A percentile compares a stretch with the other conserved stretches of the same genome.
Evolutionary conservation across 441 rosid genomes (phyloP).

Genomic region (Erodium trifolium): DNA sequence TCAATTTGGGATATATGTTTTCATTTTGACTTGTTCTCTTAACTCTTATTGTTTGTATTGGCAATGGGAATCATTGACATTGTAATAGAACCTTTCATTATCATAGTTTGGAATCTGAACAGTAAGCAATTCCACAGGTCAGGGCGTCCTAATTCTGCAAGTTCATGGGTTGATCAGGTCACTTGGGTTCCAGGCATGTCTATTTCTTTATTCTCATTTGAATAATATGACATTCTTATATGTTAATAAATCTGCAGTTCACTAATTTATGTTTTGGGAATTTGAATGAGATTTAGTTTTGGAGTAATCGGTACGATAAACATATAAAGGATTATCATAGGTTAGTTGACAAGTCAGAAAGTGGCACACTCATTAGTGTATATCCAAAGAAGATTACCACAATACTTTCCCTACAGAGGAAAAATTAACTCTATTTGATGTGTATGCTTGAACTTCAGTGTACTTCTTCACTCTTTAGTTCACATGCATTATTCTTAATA

Average conservation of each 20-base stretch:
- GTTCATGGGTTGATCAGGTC: slow-evolving; percentile 85
- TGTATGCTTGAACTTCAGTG: background rate
- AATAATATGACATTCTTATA: slow-evolving; percentile 2
- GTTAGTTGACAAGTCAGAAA: background rate
- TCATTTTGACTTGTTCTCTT: slow-evolving; percentile 10
- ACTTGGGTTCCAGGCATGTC: slow-evolving; percentile 68
- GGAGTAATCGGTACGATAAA: background rate
- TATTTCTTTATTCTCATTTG: slow-evolving; percentile 11
- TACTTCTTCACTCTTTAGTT: background rate
- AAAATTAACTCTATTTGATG: background rate
- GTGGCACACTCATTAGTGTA: background rate
- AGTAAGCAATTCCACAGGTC: slow-evolving; percentile 40
- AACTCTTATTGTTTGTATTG: background rate
- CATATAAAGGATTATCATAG: background rate
- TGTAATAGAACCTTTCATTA: background rate
- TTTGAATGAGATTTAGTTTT: background rate
- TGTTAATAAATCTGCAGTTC: background rate
- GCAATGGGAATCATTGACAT: background rate
- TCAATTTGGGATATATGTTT: slow-evolving; percentile 11
- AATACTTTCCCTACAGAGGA: background rate
- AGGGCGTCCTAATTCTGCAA: slow-evolving; percentile 62
- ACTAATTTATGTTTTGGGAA: background rate
- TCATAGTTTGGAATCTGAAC: slow-evolving; percentile 16
- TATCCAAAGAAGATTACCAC: background rate
- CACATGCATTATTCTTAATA: background rate